Percentiles rank a stretch among this genome's conserved stretches.
Conservation (phyloP, 345 rosid species). For the Schrenkiella parvula region DNA sequence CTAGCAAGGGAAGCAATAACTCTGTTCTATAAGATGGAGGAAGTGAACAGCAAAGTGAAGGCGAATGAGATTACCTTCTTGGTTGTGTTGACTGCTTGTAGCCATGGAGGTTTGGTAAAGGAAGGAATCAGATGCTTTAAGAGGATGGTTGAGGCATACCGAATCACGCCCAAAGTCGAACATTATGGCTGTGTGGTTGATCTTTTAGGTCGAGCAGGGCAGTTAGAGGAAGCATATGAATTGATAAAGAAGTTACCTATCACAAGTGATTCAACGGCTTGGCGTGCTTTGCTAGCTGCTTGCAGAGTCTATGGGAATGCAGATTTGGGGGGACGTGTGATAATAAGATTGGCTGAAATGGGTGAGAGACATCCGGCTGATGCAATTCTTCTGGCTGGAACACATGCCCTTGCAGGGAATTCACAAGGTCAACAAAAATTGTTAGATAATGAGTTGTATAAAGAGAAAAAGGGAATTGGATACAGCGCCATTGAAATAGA, state of each 20-base stretch:
- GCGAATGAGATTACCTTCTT: constrained; percentile 64
- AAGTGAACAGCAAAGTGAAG: constrained; percentile 34
- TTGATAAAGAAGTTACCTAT: constrained; percentile 47
- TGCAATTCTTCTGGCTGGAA: constrained; percentile 29
- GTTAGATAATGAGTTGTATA: constrained; percentile 21
- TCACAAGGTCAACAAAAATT: constrained; percentile 26
- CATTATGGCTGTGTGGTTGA: constrained; percentile 68
- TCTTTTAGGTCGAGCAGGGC: constrained; percentile 61
- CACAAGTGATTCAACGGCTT: constrained; percentile 47
- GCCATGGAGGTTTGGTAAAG: constrained; percentile 57
- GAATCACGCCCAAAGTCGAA: constrained; percentile 46
- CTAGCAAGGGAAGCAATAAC: constrained; percentile 43
- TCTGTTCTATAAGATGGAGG: constrained; percentile 50
- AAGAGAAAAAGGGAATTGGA: constrained; percentile 45
- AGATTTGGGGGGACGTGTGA: constrained; percentile 43
- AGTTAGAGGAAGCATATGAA: constrained; percentile 55
- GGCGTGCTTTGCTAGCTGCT: constrained; percentile 68
- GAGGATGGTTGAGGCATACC: constrained; percentile 47
- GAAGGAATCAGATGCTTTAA: constrained; percentile 50
- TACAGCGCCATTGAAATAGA: constrained; percentile 46
- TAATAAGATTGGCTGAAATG: constrained; percentile 39
- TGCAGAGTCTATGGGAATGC: constrained; percentile 57
- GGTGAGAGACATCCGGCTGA: constrained; percentile 49
- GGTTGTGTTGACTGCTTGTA: constrained; percentile 58
- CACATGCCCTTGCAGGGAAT: constrained; percentile 51